A percentile compares a stretch with the other conserved stretches of the same genome.
phyloP scores from a whole-genome alignment of 2,329 filamentous ascomycete species.

The Epichloe bromicola region DNA sequence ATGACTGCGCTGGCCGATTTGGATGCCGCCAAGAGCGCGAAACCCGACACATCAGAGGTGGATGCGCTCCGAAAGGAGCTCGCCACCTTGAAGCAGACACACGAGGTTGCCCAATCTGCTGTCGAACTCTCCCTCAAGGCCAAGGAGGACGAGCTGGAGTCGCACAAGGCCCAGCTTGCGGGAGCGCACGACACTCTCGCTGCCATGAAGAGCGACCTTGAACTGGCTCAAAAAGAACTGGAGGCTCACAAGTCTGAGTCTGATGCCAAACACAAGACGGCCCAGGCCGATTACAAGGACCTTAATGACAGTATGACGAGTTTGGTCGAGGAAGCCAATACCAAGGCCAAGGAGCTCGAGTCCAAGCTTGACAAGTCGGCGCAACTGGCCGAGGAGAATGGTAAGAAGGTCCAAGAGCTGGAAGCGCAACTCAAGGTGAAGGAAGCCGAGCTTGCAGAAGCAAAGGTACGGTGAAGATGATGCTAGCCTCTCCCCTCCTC shows the following conservation, averaged over 20 bases:
- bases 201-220: slow-evolving; percentile 28
- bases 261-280: slow-evolving; percentile 39
- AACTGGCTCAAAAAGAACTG: slow-evolving; percentile 37
- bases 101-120: slow-evolving; percentile 29
- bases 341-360: slow-evolving; percentile 38
- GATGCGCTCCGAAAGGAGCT: slow-evolving; percentile 41
- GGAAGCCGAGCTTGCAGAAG: slow-evolving; percentile 50
- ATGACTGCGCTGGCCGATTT: slow-evolving; percentile 47
- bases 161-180: slow-evolving; percentile 20
- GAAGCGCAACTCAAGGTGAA: slow-evolving; percentile 47
- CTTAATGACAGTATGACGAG: slow-evolving; percentile 50
- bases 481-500: not conserved
- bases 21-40: slow-evolving; percentile 42
- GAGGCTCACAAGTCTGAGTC: slow-evolving; percentile 38
- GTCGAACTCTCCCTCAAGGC: slow-evolving; percentile 21
- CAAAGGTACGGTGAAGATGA: slow-evolving; percentile 29
- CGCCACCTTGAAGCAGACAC: slow-evolving; percentile 31
- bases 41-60: slow-evolving; percentile 40
- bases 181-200: slow-evolving; percentile 22
- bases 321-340: slow-evolving; percentile 45
- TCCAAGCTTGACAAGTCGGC: slow-evolving; percentile 34
- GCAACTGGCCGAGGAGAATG: slow-evolving; percentile 32
- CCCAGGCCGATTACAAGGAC: slow-evolving; percentile 46
- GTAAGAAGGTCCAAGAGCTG: slow-evolving; percentile 34
- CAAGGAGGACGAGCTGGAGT: slow-evolving; percentile 23